These are phyloP conservation scores for Penicillium paxilli DNA, from an alignment of 495 filamentous ascomycete genomes.

Conservation along the genomic window DNA sequence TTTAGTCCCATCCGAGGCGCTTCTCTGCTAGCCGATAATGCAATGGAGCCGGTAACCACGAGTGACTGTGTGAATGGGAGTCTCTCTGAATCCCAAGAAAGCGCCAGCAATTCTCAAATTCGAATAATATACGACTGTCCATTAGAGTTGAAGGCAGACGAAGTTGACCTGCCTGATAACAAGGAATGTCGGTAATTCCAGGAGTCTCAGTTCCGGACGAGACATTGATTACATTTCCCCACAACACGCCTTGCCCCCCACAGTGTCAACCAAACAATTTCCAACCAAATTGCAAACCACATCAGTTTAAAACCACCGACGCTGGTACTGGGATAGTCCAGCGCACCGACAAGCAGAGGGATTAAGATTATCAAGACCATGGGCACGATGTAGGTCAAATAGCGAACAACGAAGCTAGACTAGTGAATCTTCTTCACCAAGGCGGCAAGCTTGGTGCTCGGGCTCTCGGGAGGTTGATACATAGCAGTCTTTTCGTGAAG, in stretches of 20 bases:
- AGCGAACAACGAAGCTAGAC: constrained; percentile 77
- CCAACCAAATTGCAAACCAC: constrained; percentile 95
- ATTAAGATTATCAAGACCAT: constrained; percentile 71
- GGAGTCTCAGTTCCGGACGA: no score
- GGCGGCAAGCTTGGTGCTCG: constrained; percentile 58
- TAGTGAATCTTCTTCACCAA: constrained; percentile 68
- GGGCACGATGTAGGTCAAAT: constrained; percentile 83
- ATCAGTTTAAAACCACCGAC: constrained; percentile 76
- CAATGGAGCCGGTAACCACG: no score
- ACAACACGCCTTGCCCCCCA: constrained; percentile 83
- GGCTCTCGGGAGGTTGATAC: constrained; percentile 68
- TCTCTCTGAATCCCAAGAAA: no score
- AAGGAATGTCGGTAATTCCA: no score
- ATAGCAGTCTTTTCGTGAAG: constrained; percentile 67
- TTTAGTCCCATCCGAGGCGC: no score
- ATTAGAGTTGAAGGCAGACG: no score
- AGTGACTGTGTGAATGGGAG: no score
- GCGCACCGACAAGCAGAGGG: constrained; percentile 74
- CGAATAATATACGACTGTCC: no score
- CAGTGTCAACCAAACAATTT: constrained; percentile 87
- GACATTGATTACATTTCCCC: constrained; percentile 65
- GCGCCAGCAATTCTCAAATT: no score
- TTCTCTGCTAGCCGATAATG: no score
- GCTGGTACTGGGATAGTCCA: constrained; percentile 62
- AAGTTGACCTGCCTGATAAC: no score